phyloP scores from a whole-genome alignment of 768 basidiomycete genomes.

The Phlebiopsis flavidoalba region DNA sequence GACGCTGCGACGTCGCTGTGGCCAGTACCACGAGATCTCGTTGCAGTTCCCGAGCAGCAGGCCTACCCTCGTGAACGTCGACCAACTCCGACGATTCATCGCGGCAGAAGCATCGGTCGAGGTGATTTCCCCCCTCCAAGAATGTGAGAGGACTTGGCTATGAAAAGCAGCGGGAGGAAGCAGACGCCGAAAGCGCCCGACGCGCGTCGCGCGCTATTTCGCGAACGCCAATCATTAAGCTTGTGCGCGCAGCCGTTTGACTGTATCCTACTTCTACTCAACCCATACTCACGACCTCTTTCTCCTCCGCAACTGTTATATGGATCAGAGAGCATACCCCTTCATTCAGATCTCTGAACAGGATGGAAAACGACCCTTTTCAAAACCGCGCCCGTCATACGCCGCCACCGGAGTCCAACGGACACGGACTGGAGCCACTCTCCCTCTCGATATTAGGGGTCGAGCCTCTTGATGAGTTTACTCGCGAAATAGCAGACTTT shows the following conservation, averaged over 20 bases:
- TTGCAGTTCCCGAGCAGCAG: not conserved
- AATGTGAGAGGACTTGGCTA: not conserved
- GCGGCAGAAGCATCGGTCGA: conserved; percentile 21
- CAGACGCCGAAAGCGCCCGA: not conserved
- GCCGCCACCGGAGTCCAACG: conserved; percentile 25
- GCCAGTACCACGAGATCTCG: conserved; percentile 3
- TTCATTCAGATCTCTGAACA: conserved; percentile 26
- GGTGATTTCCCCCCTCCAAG: too few relatives aligned
- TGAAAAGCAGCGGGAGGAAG: not conserved
- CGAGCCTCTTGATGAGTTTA: conserved; percentile 91
- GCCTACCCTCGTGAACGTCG: not conserved
- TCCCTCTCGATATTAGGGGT: conserved; percentile 81
- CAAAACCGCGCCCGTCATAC: conserved; percentile 36
- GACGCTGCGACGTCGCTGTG: conserved; percentile 11
- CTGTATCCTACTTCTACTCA: not conserved
- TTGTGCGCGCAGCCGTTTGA: not conserved
- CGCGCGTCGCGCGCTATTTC: not conserved
- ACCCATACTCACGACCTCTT: not conserved
- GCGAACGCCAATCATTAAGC: not conserved
- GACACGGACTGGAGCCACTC: conserved; percentile 32
- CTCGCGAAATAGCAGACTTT: conserved; percentile 87
- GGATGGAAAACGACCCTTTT: conserved; percentile 25
- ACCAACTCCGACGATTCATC: conserved; percentile 12
- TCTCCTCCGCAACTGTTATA: not conserved
- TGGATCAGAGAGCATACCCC: not conserved